Base-by-base conservation (phyloP, 2,329 filamentous ascomycete species). In the Chrysosporium keratinophilum region DNA sequence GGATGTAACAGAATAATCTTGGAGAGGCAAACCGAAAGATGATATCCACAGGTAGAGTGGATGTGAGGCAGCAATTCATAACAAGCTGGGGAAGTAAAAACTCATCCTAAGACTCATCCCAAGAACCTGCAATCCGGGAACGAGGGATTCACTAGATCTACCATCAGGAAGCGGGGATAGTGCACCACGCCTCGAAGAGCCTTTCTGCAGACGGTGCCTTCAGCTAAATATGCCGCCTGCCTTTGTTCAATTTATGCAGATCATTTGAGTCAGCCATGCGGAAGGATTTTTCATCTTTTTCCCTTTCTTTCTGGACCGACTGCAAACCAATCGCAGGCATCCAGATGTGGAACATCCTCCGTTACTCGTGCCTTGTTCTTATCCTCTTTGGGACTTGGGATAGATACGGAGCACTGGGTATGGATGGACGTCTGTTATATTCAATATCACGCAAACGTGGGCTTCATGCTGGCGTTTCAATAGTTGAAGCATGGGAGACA, bases 191-290 rank as follows among this genome's bases (percentile, higher is more conserved):
- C 41, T 37, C 14, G 33, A 45, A 17, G 34, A 31, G 19, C 20
- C 42, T 37, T 40, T 46, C 35, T 46, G 42, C 42, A 46, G 31
- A 14, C 28, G 1, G 42, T 33, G 20, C 42, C 23, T 9, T 46
- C 5, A 45, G 14, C 33, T 33, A 23, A 11, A 12, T n/a, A 7
- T n/a, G 10, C n/a, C 14, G 10, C n/a, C 33, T 3, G 42, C 41
- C 50, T 52, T 52, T 52, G 50, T 52, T 19, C 31, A 6, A 14
- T 46, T 37, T 2, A 23, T 52, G 50, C 42, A 52, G 50, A 52
- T 52, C 50, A 3, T 20, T 46, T 40, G 17, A 23, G 14, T 20
- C 39, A 52, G 42, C 39, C 50, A 45, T 40, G 19, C 35, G 23
- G 23, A 28, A 28, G 3, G 23, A 7, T 45, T 23, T 42, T 11